A percentile compares a stretch with the other conserved stretches of the same genome.
phyloP scores from a whole-genome alignment of 495 filamentous ascomycete genomes.

The Talaromyces nanjingensis region DNA sequence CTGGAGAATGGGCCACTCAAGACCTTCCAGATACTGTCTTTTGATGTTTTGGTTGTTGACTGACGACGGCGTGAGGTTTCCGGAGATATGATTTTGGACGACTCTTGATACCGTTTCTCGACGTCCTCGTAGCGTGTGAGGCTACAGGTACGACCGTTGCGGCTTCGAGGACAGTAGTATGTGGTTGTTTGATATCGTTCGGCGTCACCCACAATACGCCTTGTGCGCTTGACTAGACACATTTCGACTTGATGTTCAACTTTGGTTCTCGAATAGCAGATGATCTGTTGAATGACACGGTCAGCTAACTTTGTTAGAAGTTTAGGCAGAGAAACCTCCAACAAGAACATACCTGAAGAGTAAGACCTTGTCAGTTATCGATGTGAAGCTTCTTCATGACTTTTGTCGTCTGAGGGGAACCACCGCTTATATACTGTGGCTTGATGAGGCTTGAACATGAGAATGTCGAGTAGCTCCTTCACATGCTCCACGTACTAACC shows the following conservation, averaged over 20 bases:
- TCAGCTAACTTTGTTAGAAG: background rate
- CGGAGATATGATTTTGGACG: constrained; percentile 5
- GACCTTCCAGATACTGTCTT: background rate
- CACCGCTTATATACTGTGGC: background rate
- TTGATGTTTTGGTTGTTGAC: constrained; percentile 10
- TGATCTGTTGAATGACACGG: background rate
- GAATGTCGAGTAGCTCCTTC: background rate
- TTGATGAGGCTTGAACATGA: background rate
- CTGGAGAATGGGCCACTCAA: background rate
- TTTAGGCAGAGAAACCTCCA: background rate
- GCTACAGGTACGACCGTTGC: constrained; percentile 1
- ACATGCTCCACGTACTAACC: background rate
- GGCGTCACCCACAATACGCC: background rate
- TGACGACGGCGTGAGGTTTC: constrained; percentile 11
- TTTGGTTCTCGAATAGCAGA: background rate
- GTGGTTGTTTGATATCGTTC: background rate
- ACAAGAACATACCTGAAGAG: background rate
- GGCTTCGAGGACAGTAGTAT: constrained; percentile 1
- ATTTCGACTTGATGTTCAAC: background rate
- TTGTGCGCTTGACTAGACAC: constrained; percentile 1
- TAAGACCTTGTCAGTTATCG: background rate
- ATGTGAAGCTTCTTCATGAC: background rate
- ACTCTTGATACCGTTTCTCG: constrained; percentile 1
- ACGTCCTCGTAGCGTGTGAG: background rate
- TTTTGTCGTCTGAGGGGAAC: background rate